Conservation (phyloP, 441 rosid species). For the Kokia cookei region DNA sequence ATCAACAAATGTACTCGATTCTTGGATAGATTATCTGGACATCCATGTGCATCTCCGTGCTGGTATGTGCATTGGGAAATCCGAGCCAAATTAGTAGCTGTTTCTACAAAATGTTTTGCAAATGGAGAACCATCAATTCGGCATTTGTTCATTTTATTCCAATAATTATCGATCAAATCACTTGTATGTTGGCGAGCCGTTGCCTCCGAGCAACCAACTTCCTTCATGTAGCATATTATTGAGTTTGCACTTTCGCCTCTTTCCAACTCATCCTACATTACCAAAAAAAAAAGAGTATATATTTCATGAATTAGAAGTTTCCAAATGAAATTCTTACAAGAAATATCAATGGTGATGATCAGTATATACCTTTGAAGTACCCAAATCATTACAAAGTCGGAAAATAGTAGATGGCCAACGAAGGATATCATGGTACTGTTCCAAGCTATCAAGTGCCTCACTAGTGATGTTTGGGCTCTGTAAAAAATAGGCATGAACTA, state of each 20-base stretch:
- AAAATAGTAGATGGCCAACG: conserved; percentile 28
- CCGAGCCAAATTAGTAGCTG: conserved; percentile 15
- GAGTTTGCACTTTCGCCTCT: conserved; percentile 27
- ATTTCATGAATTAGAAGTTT: background rate
- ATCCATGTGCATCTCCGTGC: conserved; percentile 19
- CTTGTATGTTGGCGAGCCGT: conserved; percentile 17
- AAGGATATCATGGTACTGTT: background rate
- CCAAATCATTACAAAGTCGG: conserved; percentile 23
- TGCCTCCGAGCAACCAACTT: conserved; percentile 21
- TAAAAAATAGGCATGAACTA: conserved; percentile 29
- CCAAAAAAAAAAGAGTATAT: background rate
- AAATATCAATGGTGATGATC: background rate
- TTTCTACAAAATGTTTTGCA: background rate
- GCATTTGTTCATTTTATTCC: conserved; percentile 30
- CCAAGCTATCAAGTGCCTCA: background rate
- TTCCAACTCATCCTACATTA: conserved; percentile 24
- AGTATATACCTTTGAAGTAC: background rate
- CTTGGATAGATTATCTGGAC: background rate
- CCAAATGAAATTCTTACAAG: background rate
- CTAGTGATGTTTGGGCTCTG: background rate
- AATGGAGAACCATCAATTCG: background rate
- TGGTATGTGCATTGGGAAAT: background rate
- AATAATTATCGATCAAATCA: conserved; percentile 17
- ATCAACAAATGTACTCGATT: background rate
- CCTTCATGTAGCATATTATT: conserved; percentile 27